Evolutionary conservation across 164 flowering plant species (phyloP), one percentile per base, ranked within the genome.

Genomic region (grape (Vitis vinifera)): DNA sequence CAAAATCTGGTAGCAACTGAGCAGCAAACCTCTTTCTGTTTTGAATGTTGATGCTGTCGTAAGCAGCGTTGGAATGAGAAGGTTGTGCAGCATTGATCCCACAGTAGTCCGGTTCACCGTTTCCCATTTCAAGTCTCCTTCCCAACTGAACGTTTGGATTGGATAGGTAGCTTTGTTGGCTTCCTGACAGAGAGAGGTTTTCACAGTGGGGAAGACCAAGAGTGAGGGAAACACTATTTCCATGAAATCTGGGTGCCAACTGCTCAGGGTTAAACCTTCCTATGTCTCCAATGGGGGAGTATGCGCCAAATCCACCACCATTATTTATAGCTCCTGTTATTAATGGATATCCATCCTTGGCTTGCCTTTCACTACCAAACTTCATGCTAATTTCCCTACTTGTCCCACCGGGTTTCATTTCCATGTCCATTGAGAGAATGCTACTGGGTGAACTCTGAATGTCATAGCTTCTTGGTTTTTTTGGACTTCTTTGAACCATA

Each of bases 11-110:
- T 68, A 92, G 75, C 56, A 90, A 66, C 71, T 85, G 97, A 27
- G 95, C 90, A 10, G 91, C 93, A 65, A 90, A 90, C 77, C 89
- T 77, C 79, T 92, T 90, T 65, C 89, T 77, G 85, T 75, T 86
- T 62, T 87, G 93, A 56, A 87, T 75, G 71, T 84, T 79, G 44
- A 88, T 75, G 66, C 27, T 65, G 11, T 82, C 82, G 31, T 78
- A 82, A 3, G 71, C 80, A 19, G 50, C 62, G 51, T 55, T 30
- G 47, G 83, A 72, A 62, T 81, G 80, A n/a, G 85, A 59, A 9
- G 77, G 49, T n/a, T 68, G 68, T 2, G 76, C 48, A 17, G 62
- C 59, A 29, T 67, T 67, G 19, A 76, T 75, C 1, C 59, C 74
- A 14, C 65, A 37, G 58, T 72, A 78, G 3, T 78, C 81, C 8